Evolutionary conservation across 2,329 filamentous ascomycete genomes (phyloP), one percentile per base, ranked within the genome.

Genomic region (Penicillium glabrum): DNA sequence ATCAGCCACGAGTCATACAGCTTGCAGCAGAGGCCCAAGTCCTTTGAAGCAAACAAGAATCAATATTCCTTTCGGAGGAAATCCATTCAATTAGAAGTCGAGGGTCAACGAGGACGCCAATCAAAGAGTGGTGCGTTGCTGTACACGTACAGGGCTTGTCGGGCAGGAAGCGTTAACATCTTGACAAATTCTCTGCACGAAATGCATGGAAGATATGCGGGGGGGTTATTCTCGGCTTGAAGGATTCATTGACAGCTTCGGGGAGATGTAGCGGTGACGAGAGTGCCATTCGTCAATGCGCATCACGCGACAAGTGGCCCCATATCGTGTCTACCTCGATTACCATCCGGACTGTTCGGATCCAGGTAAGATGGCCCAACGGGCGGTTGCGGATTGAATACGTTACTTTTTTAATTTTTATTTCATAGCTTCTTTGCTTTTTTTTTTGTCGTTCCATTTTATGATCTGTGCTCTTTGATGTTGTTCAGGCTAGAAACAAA

Each of bases 331-430:
- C 61, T 60, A 62, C 58, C 48, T 49, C 51, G 47, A 64, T 53
- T 56, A 59, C 70, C 71, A 73, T 66, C 72, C 71, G 70, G 71
- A 71, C 59, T 60, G 59, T 60, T 66, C 68, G 71, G 71, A 72
- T 33, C 14, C 47, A 51, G 31, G 52, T 56, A 45, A 58, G 43
- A 43, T 56, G 46, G 58, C 57, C 57, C 53, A 60, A 62, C 55
- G 60, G 59, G 51, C 57, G 52, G 58, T 47, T 60, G 37, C 29
- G 46, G 53, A 51, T 51, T 9, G 37, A 61, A 61, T 57, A 9
- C 24, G 23, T 33, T 35, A 23, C 23, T 11, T 21, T 47, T 23
- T 14, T 33, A 24, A 14, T 31, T 35, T 16, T 16, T 6, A 37
- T n/a, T 21, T 16, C 19, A 19, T 1, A 21, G 13, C 27, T n/a